Percentiles rank a stretch among this genome's conserved stretches.
These are phyloP conservation scores for Rhypophila decipiens DNA, from an alignment of 495 filamentous ascomycete genomes.

Conservation along the genomic window DNA sequence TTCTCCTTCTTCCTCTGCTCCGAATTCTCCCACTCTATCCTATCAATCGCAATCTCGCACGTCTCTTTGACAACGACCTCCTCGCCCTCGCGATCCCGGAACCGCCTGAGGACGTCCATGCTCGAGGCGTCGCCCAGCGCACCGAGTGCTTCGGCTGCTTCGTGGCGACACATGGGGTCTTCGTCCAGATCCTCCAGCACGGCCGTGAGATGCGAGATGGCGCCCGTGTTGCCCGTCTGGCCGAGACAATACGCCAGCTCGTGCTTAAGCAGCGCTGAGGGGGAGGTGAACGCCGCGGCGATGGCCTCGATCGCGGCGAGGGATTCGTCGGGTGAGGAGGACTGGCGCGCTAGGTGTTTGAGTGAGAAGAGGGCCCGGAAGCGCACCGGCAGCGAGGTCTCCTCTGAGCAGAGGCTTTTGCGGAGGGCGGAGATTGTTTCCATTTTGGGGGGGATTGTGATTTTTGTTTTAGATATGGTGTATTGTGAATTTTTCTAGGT, in stretches of 20 bases:
- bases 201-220: conserved; percentile 63
- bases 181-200: conserved; percentile 74
- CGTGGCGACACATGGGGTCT: conserved; percentile 93
- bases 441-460: too few species aligned
- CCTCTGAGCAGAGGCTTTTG: conserved; percentile 69
- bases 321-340: conserved; percentile 51
- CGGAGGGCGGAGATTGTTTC: conserved; percentile 60
- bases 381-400: conserved; percentile 73
- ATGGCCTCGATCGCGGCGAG: conserved; percentile 86
- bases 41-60: conserved; percentile 90
- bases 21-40: conserved; percentile 89
- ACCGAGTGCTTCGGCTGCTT: conserved; percentile 92
- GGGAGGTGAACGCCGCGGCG: conserved; percentile 76
- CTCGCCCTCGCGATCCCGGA: conserved; percentile 66
- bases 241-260: conserved; percentile 97
- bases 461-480: too few species aligned
- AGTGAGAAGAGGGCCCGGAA: conserved; percentile 98
- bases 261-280: conserved; percentile 84
- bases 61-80: conserved; percentile 82
- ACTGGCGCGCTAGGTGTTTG: conserved; percentile 78
- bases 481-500: too few species aligned
- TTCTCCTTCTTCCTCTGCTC: conserved; percentile 64
- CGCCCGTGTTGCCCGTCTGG: conserved; percentile 70
- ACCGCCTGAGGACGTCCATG: conserved; percentile 60
- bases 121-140: conserved; percentile 72